These are phyloP conservation scores for Lasiosphaeria ovina DNA, from an alignment of 495 filamentous ascomycete genomes.

Conservation along the genomic window DNA sequence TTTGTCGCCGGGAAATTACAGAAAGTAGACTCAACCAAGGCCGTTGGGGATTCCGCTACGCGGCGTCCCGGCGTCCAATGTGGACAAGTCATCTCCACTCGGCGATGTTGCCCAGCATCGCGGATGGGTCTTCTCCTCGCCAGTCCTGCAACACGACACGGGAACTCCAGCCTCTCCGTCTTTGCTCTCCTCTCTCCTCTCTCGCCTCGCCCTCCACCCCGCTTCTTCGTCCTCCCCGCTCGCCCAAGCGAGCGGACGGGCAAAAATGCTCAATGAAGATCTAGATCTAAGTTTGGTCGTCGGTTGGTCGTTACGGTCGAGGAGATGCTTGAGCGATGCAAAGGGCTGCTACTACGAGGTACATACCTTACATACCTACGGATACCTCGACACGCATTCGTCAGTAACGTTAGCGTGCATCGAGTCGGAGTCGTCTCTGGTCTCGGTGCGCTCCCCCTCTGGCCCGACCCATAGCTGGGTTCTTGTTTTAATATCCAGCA, in stretches of 20 bases:
- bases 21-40: too few relatives aligned
- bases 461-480: constrained; percentile 26
- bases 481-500: constrained; percentile 63
- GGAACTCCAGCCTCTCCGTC: constrained; percentile 1
- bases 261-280: not conserved
- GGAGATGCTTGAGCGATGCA: not conserved
- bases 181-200: not conserved
- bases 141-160: not conserved
- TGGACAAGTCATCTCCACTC: too few relatives aligned
- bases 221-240: not conserved
- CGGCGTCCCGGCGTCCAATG: too few relatives aligned
- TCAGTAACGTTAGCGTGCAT: not conserved
- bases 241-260: not conserved
- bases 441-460: constrained; percentile 2
- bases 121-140: not conserved
- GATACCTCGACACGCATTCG: not conserved
- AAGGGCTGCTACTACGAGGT: too few relatives aligned
- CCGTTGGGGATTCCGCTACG: too few relatives aligned
- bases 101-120: not conserved
- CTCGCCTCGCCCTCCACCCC: not conserved
- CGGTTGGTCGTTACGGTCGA: not conserved
- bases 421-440: not conserved
- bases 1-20: not conserved
- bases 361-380: too few relatives aligned
- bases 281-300: not conserved